phyloP scores from a whole-genome alignment of 257 asterid species.

The Forsythia suspensa region DNA sequence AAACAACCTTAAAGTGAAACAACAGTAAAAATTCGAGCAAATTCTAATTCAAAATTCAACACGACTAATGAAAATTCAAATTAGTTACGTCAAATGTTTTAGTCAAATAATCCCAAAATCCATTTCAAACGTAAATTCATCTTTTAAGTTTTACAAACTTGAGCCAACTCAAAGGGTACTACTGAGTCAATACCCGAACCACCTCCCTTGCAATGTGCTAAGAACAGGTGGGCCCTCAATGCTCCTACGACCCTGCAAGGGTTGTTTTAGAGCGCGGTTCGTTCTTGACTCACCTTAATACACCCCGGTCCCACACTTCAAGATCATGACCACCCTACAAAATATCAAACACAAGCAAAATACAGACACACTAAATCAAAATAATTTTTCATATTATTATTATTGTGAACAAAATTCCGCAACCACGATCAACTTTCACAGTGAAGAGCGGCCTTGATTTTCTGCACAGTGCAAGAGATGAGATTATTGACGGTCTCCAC shows the following conservation, averaged over 20 bases:
- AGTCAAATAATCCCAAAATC: neutral
- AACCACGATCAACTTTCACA: slow-evolving; percentile 36
- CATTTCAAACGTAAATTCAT: neutral
- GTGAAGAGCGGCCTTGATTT: slow-evolving; percentile 52
- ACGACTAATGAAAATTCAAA: neutral
- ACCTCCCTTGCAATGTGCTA: slow-evolving; percentile 56
- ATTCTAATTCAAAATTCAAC: neutral
- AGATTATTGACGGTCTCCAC: slow-evolving; percentile 60
- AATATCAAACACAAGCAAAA: slow-evolving; percentile 12
- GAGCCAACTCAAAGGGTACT: slow-evolving; percentile 35
- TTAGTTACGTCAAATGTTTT: neutral
- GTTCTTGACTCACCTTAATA: slow-evolving; percentile 86
- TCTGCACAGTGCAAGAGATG: slow-evolving; percentile 61
- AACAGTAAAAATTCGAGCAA: neutral
- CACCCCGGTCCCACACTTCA: neutral
- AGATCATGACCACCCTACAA: neutral
- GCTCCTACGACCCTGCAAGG: slow-evolving; percentile 44
- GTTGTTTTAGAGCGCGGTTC: slow-evolving; percentile 57
- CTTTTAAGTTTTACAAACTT: neutral
- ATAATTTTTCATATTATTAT: neutral
- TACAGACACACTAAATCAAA: neutral
- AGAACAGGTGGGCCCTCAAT: slow-evolving; percentile 14
- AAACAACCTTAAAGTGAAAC: too few species aligned
- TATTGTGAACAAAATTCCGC: neutral
- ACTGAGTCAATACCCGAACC: slow-evolving; percentile 98